Evolutionary conservation across 1,284 basidiomycete genomes (phyloP), one percentile per base, ranked within the genome.

Genomic region (Somion occarium): DNA sequence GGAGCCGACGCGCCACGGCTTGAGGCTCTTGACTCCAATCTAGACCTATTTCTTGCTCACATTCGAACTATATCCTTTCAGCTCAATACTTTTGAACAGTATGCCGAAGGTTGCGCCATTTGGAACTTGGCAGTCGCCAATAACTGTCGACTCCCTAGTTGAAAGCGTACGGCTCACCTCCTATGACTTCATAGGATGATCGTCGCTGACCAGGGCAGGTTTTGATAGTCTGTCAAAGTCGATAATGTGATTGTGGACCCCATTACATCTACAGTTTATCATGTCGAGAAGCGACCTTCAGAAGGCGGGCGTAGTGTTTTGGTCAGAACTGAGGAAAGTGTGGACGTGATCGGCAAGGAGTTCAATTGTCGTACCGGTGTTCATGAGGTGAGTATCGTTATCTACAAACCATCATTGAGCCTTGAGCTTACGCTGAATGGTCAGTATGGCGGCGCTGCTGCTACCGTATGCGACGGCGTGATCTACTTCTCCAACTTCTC

Each of bases 361-460:
- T 85, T 74, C 73, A 81, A 85, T 62, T 76, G 77, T 3, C 69
- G 82, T 23, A 76, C 78, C 0, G 71, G 68, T 3, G 84, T 87
- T 0, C 76, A 83, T 38, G 83, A 85, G 62, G 78, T 78, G 53
- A 50, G 59, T 46, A 26, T 22, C 9, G 3, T 12, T 19, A 34
- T 34, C 7, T 34, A 7, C 30, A 34, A 7, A 34, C n/a, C n/a
- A 5, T 38, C 11, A 15, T 26, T 11, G 13, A 12, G n/a, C 3
- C 44, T 22, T n/a, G 30, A 38, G n/a, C 23, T 5, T 13, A 12
- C 18, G 3, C 26, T 15, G 7, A 30, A 12, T 23, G 25, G 13
- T 3, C 48, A 65, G 60, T 72, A 71, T 48, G 75, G 75, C 1
- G 75, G 75, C 23, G 78, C 74, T 5, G 67, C 79, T 18, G 75